A percentile compares a stretch with the other conserved stretches of the same genome.
These are phyloP conservation scores for Rhododendron ferrugineum DNA, from an alignment of 148 eudicot genomes.

Conservation along the genomic window DNA sequence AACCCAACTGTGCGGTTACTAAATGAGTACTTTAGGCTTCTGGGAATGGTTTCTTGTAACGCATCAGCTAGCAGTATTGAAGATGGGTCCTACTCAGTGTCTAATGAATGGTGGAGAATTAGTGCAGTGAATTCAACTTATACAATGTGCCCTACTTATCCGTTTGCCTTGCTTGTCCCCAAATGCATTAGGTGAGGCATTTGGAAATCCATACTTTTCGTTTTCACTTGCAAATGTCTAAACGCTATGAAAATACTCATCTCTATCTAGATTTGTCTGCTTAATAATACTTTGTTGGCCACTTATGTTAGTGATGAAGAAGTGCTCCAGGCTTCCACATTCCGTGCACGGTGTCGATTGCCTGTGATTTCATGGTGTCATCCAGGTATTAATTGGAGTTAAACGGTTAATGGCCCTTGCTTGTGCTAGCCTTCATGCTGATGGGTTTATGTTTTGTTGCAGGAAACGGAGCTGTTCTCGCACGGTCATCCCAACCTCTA, in stretches of 20 bases:
- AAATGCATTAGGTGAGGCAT: slow-evolving; percentile 67
- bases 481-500: slow-evolving; percentile 96
- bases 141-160: slow-evolving; percentile 77
- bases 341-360: slow-evolving; percentile 82
- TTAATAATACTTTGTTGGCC: slow-evolving; percentile 12
- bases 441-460: slow-evolving; percentile 11
- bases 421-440: not conserved
- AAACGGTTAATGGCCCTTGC: not conserved
- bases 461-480: slow-evolving; percentile 95
- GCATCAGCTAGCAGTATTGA: slow-evolving; percentile 54
- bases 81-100: slow-evolving; percentile 68
- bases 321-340: slow-evolving; percentile 78
- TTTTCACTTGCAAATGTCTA: not conserved
- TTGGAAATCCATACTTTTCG: not conserved
- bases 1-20: slow-evolving; percentile 71
- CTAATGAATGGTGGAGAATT: slow-evolving; percentile 84
- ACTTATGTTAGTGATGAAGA: slow-evolving; percentile 72
- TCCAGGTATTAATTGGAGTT: slow-evolving; percentile 42
- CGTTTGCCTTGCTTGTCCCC: slow-evolving; percentile 90
- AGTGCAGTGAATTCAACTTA: slow-evolving; percentile 68
- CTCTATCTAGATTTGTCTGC: slow-evolving; percentile 5
- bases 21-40: slow-evolving; percentile 88
- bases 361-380: slow-evolving; percentile 92
- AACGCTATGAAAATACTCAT: not conserved
- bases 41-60: slow-evolving; percentile 56